Evolutionary conservation across 2,329 filamentous ascomycete species (phyloP).

Genomic region (Sarocladiaceae sp.): DNA sequence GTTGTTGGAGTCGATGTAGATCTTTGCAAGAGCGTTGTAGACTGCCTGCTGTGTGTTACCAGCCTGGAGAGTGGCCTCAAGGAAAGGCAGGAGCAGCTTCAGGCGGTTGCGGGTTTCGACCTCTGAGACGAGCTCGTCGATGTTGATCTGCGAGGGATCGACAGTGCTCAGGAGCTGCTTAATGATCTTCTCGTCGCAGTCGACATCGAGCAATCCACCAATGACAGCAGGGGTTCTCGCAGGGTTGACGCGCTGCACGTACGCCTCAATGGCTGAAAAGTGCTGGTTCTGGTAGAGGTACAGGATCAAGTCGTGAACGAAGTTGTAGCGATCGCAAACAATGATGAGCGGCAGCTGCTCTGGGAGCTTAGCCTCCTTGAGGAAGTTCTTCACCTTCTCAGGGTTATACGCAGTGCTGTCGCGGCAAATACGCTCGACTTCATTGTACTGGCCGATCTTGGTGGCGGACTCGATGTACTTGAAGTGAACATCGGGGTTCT

Average conservation of each 20-base stretch:
- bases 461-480: conserved; percentile 99
- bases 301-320: conserved; percentile 92
- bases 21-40: conserved; percentile 96
- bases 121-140: conserved; percentile 88
- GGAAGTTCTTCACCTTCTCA: conserved; percentile 98
- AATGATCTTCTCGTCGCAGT: conserved; percentile 95
- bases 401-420: conserved; percentile 88
- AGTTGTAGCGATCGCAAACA: conserved; percentile 98
- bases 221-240: conserved; percentile 86
- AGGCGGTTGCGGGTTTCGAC: conserved; percentile 95
- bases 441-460: conserved; percentile 86
- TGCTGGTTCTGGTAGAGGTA: conserved; percentile 99
- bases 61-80: conserved; percentile 82
- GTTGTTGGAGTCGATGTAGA: conserved; percentile 98
- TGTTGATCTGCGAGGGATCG: conserved; percentile 78
- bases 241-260: conserved; percentile 96
- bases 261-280: conserved; percentile 97
- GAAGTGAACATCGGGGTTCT: conserved; percentile 94
- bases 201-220: conserved; percentile 89
- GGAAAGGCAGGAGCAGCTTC: conserved; percentile 92
- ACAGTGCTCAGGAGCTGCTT: conserved; percentile 86
- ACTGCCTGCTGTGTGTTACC: conserved; percentile 96
- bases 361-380: conserved; percentile 89
- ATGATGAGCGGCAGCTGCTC: conserved; percentile 97
- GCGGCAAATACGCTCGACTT: conserved; percentile 95